Percentiles rank a stretch among this genome's conserved stretches.
phyloP scores from a whole-genome alignment of 257 asterid species.

The Solanum gracilifrons region DNA sequence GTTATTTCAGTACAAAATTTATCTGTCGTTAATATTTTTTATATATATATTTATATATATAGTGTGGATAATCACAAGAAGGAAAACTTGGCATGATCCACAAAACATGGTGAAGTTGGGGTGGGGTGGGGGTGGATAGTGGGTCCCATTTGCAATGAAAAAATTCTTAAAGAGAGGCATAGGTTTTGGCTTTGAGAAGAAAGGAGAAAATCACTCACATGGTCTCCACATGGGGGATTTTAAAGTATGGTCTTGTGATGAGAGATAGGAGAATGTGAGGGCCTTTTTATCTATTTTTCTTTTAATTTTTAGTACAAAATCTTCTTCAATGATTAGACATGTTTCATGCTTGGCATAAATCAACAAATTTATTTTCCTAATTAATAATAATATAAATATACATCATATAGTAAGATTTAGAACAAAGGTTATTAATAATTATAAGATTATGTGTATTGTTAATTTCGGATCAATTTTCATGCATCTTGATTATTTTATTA shows the following conservation, averaged over 20 bases:
- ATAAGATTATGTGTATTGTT: background rate
- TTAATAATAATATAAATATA: background rate
- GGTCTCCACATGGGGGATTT: constrained; percentile 57
- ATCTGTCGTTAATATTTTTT: too few relatives aligned
- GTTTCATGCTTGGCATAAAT: background rate
- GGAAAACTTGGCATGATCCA: constrained; percentile 32
- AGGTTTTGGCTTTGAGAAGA: constrained; percentile 29
- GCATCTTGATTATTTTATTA: background rate
- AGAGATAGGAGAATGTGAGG: background rate
- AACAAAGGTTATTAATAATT: background rate
- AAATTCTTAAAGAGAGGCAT: constrained; percentile 18
- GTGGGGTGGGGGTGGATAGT: constrained; percentile 4
- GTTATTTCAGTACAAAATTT: too few relatives aligned
- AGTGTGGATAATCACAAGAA: background rate
- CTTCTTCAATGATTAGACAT: constrained; percentile 3
- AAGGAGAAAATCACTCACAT: constrained; percentile 37
- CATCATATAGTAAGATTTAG: background rate
- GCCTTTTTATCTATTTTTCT: background rate
- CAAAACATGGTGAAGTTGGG: constrained; percentile 23
- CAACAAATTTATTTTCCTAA: background rate
- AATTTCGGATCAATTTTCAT: background rate
- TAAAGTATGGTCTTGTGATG: constrained; percentile 29
- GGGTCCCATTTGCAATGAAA: constrained; percentile 21
- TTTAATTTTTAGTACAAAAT: constrained; percentile 3
- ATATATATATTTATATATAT: too few relatives aligned